Conservation (phyloP, 805 yeast species). For the Ascoidea rubescens region DNA sequence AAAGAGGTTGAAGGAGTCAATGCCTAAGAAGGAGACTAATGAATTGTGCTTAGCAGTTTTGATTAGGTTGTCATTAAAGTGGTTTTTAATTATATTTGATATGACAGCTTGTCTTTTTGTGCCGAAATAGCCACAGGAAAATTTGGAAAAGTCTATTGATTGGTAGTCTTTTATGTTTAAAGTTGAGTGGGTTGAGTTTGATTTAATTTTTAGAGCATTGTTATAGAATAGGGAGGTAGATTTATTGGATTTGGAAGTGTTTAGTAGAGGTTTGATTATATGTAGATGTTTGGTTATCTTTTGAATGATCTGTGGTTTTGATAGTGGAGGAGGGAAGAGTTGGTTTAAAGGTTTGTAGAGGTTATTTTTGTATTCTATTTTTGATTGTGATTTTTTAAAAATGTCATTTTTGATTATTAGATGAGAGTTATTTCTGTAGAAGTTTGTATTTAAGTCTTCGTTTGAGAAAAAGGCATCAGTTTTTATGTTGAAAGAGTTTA, state of each 20-base stretch:
- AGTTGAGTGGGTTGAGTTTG: neutral
- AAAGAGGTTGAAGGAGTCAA: conserved; percentile 7
- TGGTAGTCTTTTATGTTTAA: conserved; percentile 1
- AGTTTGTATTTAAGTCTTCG: no score
- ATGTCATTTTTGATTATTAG: conserved; percentile 2
- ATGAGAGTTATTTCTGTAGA: no score
- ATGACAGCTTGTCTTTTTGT: conserved; percentile 3
- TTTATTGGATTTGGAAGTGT: neutral
- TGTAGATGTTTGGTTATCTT: neutral
- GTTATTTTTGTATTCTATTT: conserved; percentile 3
- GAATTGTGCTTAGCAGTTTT: neutral
- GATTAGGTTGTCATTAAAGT: neutral
- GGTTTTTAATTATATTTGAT: neutral
- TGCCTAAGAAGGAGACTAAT: conserved; percentile 2
- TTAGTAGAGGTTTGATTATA: conserved; percentile 1
- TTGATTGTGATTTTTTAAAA: conserved; percentile 1
- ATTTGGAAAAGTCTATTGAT: conserved; percentile 4
- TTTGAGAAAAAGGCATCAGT: no score
- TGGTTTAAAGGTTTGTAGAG: conserved; percentile 1
- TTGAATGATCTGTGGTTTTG: neutral
- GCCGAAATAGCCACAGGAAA: conserved; percentile 8
- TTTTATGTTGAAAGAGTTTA: no score
- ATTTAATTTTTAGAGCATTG: neutral
- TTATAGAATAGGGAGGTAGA: neutral
- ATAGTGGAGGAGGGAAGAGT: conserved; percentile 1